Evolutionary conservation across 2,329 filamentous ascomycete species (phyloP).

Genomic region (Arthrobotrys megalospora): DNA sequence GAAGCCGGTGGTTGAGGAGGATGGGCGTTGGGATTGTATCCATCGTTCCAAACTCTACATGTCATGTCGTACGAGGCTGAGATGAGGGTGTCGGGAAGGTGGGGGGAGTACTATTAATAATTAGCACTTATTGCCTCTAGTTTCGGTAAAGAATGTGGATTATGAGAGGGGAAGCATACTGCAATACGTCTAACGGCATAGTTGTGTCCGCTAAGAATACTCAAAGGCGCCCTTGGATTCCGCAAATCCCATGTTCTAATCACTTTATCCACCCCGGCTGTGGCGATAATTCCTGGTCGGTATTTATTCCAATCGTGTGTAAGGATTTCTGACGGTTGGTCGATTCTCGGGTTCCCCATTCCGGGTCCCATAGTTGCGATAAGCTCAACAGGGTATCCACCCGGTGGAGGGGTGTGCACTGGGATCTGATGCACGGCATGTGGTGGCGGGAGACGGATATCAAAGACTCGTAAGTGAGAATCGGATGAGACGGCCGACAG

Average conservation of each 20-base stretch:
- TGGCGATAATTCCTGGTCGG: conserved; percentile 84
- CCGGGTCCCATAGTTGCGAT: conserved; percentile 61
- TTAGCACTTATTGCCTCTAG: background rate
- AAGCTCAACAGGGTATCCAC: conserved; percentile 63
- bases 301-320: conserved; percentile 99
- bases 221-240: conserved; percentile 80
- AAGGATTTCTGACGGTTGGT: conserved; percentile 80
- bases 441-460: conserved; percentile 86
- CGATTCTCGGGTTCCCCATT: conserved; percentile 65
- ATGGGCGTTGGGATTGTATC: conserved; percentile 67
- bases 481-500: conserved; percentile 91
- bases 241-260: conserved; percentile 93
- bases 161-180: conserved; percentile 31
- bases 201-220: conserved; percentile 85
- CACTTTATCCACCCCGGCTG: conserved; percentile 87
- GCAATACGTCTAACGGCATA: conserved; percentile 89
- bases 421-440: conserved; percentile 85
- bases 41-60: conserved; percentile 92
- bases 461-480: conserved; percentile 89
- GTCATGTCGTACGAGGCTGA: conserved; percentile 99
- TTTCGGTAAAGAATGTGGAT: background rate
- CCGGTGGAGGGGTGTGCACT: conserved; percentile 79
- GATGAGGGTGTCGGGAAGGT: conserved; percentile 87
- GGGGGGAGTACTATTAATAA: conserved; percentile 80
- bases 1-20: conserved; percentile 67